Base-by-base conservation (phyloP, 192 early-diverging fungal species). In the Mortierella alpina region DNA sequence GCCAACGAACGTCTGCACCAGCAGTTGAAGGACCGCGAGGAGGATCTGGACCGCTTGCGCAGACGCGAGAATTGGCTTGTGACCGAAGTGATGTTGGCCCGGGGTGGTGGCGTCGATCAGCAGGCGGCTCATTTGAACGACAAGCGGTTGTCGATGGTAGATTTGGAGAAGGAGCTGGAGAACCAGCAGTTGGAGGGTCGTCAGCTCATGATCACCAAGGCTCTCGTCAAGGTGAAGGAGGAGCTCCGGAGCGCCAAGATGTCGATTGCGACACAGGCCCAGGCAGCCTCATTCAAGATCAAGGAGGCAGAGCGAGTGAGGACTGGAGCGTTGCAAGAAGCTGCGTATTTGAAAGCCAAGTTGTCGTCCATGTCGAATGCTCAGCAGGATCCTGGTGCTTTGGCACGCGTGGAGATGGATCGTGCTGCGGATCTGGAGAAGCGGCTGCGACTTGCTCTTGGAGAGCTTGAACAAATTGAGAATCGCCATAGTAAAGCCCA, bases 261-360 rank as follows among this genome's bases (percentile, higher is more conserved):
- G 48, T 83, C 66, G 22, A 84, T 90, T 61, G 83, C 69, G 4
- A 82, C 79, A 14, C 86, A 88, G 49, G 70, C 83, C 5, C 84
- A 90, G 66, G 66, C 82, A 6, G 74, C 88, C 9, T 85, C 84
- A 7, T 63, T 82, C 54, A 87, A 84, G 66, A 73, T 90, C 17
- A 78, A 75, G 13, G 83, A 86, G 41, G 83, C 87, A 10, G 87
- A 90, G 42, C 77, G 83, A 20, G 83, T 86, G 45, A 68, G 86
- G 17, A 84, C 84, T 6, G 89, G 86, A 7, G 89, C 89, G 7
- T 61, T 90, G 11, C 83, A 90, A 56, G 89, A 90, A 55, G 87
- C 89, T 7, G 84, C 84, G 0, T 88, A 88, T 54, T 82, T 86
- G 58, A 88, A 87, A 57, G 82, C 87, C 14, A 86, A 87, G 53